Evolutionary conservation across 2,329 filamentous ascomycete species (phyloP).

Genomic region (Fusarium torreyae): DNA sequence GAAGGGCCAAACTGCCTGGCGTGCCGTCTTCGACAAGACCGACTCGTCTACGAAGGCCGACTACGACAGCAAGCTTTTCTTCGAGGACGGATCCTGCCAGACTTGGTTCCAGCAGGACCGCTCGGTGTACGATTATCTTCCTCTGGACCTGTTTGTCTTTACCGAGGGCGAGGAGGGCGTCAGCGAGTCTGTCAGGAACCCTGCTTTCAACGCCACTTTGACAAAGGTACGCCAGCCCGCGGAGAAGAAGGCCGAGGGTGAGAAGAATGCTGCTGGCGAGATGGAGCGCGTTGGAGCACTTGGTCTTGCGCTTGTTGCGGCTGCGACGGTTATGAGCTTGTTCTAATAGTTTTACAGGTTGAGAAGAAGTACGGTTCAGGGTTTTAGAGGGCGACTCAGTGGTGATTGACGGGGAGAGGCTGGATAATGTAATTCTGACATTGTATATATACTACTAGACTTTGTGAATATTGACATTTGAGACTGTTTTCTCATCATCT

Average conservation of each 20-base stretch:
- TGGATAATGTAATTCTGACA: not conserved
- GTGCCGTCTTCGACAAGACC: slow-evolving; percentile 50
- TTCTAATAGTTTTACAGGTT: slow-evolving; percentile 42
- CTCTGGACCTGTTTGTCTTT: slow-evolving; percentile 53
- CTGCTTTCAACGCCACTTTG: slow-evolving; percentile 50
- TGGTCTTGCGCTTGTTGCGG: slow-evolving; percentile 13
- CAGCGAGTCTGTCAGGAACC: slow-evolving; percentile 40
- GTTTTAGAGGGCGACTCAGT: not conserved
- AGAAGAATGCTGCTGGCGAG: slow-evolving; percentile 9
- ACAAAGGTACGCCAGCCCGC: slow-evolving; percentile 47
- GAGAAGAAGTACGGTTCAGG: not conserved
- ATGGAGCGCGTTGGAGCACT: slow-evolving; percentile 11
- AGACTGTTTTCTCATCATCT: no score
- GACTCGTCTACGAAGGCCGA: slow-evolving; percentile 32
- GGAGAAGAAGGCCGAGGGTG: slow-evolving; percentile 29
- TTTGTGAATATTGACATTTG: no score
- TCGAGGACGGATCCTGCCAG: slow-evolving; percentile 50
- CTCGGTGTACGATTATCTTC: slow-evolving; percentile 52
- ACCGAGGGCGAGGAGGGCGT: slow-evolving; percentile 26
- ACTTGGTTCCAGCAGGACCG: slow-evolving; percentile 55
- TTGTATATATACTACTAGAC: not conserved
- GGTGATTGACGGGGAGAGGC: no score
- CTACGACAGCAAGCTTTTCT: slow-evolving; percentile 49
- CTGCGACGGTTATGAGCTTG: slow-evolving; percentile 32
- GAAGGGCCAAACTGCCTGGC: slow-evolving; percentile 51